Base-by-base conservation (phyloP, 1,139 yeast genomes). In the Geotrichum cucujoidarum region DNA sequence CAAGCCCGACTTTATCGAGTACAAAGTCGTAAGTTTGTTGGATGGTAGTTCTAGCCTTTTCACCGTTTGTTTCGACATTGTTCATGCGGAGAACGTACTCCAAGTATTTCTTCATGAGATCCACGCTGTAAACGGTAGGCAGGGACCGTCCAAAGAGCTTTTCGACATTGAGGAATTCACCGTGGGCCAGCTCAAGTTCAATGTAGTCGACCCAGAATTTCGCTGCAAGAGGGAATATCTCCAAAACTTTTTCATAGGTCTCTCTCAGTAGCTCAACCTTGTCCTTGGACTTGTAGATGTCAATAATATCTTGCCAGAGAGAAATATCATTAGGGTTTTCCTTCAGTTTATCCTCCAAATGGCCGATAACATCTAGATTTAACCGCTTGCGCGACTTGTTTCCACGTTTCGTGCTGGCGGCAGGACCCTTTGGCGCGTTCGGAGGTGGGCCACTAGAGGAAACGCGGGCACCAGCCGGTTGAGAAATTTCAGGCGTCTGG, bases 11-110 rank as follows among this genome's bases (percentile, higher is more conserved):
- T 53, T 81, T 76, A 36, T 76, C 79, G 29, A 87, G 72, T 2
- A 95, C 95, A 63, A 85, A 80, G 55, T 88, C 95, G 63, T 83
- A 92, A 0, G 97, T 95, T 60, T 82, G 84, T 22, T 83, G 73
- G 10, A 90, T 87, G 2, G 77, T 75, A 6, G 81, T 77, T 54
- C 95, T 74, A 0, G 95, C 94, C 55, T 78, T 80, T 58, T 86
- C 95, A 30, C 95, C 95, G 22, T 94, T 95, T 43, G 81, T 77
- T 21, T 85, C 75, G 36, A 61, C 53, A 60, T 86, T 87, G 62
- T 89, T 86, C 36, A 81, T 83, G 53, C 92, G 74, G 54, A 92
- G 78, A 39, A 87, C 89, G 61, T 87, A 89, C 38, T 78, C 79
- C 32, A 92, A 77, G 63, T 92, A 92, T 33, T 77, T 68, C 45